Percentiles rank a stretch among this genome's conserved stretches.
Conservation (phyloP, 2,329 filamentous ascomycete species). For the Aspergillus ustus region DNA sequence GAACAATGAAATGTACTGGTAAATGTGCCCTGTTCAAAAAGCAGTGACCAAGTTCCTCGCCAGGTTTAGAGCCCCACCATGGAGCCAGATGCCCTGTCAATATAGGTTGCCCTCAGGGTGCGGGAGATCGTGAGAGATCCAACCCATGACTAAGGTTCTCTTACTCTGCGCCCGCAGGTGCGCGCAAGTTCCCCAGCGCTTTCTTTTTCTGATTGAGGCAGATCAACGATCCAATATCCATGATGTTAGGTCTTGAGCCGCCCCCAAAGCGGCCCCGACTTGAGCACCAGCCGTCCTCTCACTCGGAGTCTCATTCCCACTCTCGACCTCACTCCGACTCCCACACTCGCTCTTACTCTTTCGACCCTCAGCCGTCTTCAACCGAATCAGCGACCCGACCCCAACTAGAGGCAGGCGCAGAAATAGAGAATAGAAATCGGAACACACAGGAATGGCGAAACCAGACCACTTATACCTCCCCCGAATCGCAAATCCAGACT, state of each 20-base stretch:
- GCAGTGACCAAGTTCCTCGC: no score
- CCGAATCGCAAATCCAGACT: neutral
- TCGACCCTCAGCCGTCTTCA: neutral
- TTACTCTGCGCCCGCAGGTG: neutral
- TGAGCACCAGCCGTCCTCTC: neutral
- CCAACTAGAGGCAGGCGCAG: neutral
- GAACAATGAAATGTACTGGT: no score
- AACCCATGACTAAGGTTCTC: neutral
- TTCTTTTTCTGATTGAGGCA: neutral
- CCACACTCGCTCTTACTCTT: neutral
- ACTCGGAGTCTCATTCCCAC: neutral
- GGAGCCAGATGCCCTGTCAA: no score
- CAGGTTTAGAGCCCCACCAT: no score
- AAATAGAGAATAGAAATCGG: neutral
- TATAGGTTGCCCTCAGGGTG: neutral
- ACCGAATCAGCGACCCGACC: neutral
- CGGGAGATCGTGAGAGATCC: neutral
- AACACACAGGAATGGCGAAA: neutral
- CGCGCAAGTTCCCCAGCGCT: neutral
- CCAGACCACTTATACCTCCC: neutral
- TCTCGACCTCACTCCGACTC: neutral
- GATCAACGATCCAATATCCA: neutral
- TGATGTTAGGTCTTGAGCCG: constrained; percentile 15
- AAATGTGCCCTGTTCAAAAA: no score
- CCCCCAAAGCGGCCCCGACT: constrained; percentile 19